phyloP scores from a whole-genome alignment of 2,329 filamentous ascomycete species.

The Hypoxylon sp. region DNA sequence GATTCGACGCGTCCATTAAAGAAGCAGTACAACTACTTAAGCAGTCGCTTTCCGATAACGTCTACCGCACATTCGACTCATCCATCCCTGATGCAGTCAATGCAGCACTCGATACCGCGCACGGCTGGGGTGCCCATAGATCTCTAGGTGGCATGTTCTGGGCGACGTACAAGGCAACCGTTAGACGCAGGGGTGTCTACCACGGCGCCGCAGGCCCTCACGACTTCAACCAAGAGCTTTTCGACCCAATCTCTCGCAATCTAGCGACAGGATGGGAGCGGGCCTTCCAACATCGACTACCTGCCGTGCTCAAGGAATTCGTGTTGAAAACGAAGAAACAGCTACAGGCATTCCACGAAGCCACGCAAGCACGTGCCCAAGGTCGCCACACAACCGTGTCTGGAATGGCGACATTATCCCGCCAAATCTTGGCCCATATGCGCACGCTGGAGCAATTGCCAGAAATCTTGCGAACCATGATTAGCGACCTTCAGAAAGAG shows the following conservation, averaged over 20 bases:
- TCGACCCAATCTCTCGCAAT: slow-evolving; percentile 46
- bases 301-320: slow-evolving; percentile 43
- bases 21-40: slow-evolving; percentile 58
- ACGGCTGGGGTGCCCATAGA: slow-evolving; percentile 59
- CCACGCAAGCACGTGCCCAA: slow-evolving; percentile 44
- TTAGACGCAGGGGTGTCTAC: slow-evolving; percentile 51
- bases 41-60: slow-evolving; percentile 59
- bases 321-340: slow-evolving; percentile 32
- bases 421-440: slow-evolving; percentile 58
- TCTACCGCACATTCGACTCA: slow-evolving; percentile 61
- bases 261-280: slow-evolving; percentile 51
- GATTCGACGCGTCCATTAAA: slow-evolving; percentile 58
- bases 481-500: slow-evolving; percentile 65
- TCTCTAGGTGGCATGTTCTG: slow-evolving; percentile 63
- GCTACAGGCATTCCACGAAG: slow-evolving; percentile 47
- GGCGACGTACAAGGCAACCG: slow-evolving; percentile 68
- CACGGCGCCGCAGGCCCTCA: slow-evolving; percentile 49
- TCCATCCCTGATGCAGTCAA: slow-evolving; percentile 58
- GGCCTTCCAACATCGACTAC: slow-evolving; percentile 48
- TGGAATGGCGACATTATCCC: slow-evolving; percentile 54
- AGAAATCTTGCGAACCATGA: slow-evolving; percentile 51
- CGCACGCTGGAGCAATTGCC: slow-evolving; percentile 58
- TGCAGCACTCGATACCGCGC: slow-evolving; percentile 55
- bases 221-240: slow-evolving; percentile 51
- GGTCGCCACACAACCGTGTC: slow-evolving; percentile 43